Conservation (phyloP, 768 basidiomycete species). For the Coprinopsis cinerea region DNA sequence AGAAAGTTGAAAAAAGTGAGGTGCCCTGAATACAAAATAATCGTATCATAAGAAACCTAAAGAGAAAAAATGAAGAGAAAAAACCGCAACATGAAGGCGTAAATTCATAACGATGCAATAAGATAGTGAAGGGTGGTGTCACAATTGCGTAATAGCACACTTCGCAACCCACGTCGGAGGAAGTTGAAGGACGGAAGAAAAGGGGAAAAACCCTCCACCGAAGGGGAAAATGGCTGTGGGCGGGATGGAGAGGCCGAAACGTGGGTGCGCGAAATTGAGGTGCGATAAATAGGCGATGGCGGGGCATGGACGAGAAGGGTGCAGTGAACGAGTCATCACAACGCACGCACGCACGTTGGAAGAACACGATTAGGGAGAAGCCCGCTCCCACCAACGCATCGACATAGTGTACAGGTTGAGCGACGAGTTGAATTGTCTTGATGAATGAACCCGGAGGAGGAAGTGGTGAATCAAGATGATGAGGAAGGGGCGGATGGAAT, state of each 20-base stretch:
- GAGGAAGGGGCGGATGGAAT: background rate
- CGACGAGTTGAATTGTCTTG: too few relatives aligned
- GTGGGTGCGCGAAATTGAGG: background rate
- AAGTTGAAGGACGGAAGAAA: background rate
- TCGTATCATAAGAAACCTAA: slow-evolving; percentile 4
- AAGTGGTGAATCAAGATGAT: background rate
- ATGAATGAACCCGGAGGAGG: too few relatives aligned
- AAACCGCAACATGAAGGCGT: slow-evolving; percentile 6
- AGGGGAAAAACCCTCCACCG: background rate
- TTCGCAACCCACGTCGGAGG: too few relatives aligned
- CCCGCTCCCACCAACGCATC: background rate
- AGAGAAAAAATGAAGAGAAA: slow-evolving; percentile 1
- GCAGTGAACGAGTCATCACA: background rate
- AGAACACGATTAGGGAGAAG: too few relatives aligned
- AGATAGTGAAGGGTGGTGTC: slow-evolving; percentile 2
- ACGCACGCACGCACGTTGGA: too few relatives aligned
- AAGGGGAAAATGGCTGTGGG: background rate
- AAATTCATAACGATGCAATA: slow-evolving; percentile 5
- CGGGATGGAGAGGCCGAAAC: background rate
- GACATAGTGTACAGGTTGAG: slow-evolving; percentile 5
- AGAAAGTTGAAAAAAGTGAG: background rate
- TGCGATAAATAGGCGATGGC: background rate
- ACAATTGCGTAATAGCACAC: slow-evolving; percentile 3
- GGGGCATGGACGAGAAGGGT: background rate
- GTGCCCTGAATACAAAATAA: slow-evolving; percentile 1